Conservation (phyloP, 2,329 filamentous ascomycete species). For the Dactylonectria estremocensis region DNA sequence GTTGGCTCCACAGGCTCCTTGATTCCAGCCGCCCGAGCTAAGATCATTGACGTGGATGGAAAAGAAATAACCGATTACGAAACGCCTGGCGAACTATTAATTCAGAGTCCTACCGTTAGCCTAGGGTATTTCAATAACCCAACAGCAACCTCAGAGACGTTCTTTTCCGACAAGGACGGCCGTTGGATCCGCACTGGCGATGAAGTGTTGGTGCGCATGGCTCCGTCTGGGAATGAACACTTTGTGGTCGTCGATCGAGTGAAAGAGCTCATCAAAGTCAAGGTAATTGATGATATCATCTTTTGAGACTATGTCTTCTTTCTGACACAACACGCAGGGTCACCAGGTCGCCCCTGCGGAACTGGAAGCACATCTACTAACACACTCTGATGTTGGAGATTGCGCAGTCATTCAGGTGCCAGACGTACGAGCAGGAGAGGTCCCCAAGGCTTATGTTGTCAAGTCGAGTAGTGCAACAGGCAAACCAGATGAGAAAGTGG, state of each 20-base stretch:
- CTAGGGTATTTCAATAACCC: constrained; percentile 12
- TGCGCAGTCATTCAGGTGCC: constrained; percentile 82
- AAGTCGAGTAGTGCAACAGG: constrained; percentile 63
- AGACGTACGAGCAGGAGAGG: constrained; percentile 70
- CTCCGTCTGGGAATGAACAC: constrained; percentile 13
- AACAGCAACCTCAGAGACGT: constrained; percentile 9
- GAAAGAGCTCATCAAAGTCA: constrained; percentile 23
- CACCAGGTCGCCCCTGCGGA: constrained; percentile 86
- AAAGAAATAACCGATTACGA: constrained; percentile 14
- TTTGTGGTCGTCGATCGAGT: constrained; percentile 17
- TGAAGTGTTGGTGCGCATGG: constrained; percentile 3
- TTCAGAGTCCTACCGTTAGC: constrained; percentile 13
- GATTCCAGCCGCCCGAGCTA: constrained; percentile 1
- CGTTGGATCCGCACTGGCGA: constrained; percentile 12
- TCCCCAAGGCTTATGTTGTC: constrained; percentile 75
- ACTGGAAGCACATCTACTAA: constrained; percentile 81
- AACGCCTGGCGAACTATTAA: background rate
- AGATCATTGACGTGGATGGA: constrained; percentile 7
- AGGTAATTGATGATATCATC: background rate
- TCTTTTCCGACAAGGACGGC: constrained; percentile 2
- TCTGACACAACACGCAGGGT: constrained; percentile 62
- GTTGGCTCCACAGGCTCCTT: constrained; percentile 13
- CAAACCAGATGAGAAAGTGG: constrained; percentile 66
- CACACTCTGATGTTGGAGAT: constrained; percentile 79
- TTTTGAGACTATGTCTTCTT: background rate